Evolutionary conservation across 2,329 filamentous ascomycete species (phyloP), one percentile per base, ranked within the genome.

Genomic region (Trichoderma asperellum): DNA sequence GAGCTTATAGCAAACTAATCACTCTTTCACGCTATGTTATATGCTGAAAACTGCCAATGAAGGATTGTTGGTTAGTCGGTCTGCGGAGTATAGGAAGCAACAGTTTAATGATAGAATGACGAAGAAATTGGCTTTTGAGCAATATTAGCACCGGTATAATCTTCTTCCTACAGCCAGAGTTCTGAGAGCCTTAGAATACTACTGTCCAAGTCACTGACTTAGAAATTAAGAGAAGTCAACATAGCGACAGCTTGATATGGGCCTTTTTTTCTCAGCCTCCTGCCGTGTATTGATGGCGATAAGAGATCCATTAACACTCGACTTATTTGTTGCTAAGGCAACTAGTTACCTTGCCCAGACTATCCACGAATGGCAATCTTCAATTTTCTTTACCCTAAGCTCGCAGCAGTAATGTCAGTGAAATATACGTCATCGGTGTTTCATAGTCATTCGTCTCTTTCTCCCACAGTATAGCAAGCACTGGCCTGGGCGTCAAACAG

Each of bases 11-110:
- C 47, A 4, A 8, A 49, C 47, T 49, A 11, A 21, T 12, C 11
- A 24, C n/a, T 49, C 8, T 49, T 24, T 49, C n/a, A 12, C 11
- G 1, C 47, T 2, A 12, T 8, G n/a, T 8, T 24, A 37, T 37
- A 11, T 2, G 47, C 47, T 21, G n/a, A 12, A 24, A 49, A 3
- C 5, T 24, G 21, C 47, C 47, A 21, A 24, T 5, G 10, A 24
- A 24, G 0, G 2, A n/a, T 10, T 4, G 8, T n/a, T 24, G 0
- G 6, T 24, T 12, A 12, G 21, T 10, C 2, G n/a, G 2, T 1
- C 47, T 24, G n/a, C 7, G n/a, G n/a, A 24, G n/a, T 24, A 5
- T 24, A 6, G 47, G 24, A 24, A 49, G 43, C 2, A 49, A 5
- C 4, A 24, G 2, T 49, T 24, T 24, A 5, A 24, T 24, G 8